Conservation (phyloP, 1,284 basidiomycete species). For the Cutaneotrichosporon dermatis region DNA sequence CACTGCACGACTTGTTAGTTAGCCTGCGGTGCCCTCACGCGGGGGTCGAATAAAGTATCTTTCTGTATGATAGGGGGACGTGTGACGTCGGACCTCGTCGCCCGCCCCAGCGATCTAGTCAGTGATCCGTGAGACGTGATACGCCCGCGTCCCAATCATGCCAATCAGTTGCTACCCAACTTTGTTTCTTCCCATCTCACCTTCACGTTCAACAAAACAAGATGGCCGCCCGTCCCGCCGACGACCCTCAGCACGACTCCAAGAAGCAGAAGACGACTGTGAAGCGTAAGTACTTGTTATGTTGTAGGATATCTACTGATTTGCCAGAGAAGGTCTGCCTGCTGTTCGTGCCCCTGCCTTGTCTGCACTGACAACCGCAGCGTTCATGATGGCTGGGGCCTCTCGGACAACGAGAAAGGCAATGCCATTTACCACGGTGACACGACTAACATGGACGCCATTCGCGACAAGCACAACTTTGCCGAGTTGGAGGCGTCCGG, state of each 20-base stretch:
- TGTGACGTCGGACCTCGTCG: neutral
- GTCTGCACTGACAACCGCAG: conserved; percentile 47
- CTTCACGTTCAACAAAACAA: neutral
- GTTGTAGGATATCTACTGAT: conserved; percentile 3
- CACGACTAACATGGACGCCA: conserved; percentile 81
- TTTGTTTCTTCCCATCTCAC: too few relatives aligned
- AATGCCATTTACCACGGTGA: conserved; percentile 77
- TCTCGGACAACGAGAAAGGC: conserved; percentile 67
- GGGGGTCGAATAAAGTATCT: too few relatives aligned
- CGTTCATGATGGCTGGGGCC: conserved; percentile 91
- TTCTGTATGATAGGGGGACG: too few relatives aligned
- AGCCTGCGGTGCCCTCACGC: too few relatives aligned
- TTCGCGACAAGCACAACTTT: conserved; percentile 69
- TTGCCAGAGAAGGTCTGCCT: conserved; percentile 74
- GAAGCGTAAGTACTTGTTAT: conserved; percentile 9
- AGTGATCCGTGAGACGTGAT: too few relatives aligned
- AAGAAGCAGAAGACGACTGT: conserved; percentile 23
- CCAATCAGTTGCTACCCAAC: too few relatives aligned
- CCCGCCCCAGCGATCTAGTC: neutral
- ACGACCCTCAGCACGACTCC: conserved; percentile 20
- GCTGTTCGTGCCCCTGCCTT: conserved; percentile 57
- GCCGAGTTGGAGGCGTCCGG: conserved; percentile 76
- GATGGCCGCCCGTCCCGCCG: conserved; percentile 19
- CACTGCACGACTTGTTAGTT: too few relatives aligned
- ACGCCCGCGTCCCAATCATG: too few relatives aligned